A percentile compares a stretch with the other conserved stretches of the same genome.
phyloP scores from a whole-genome alignment of 2,329 filamentous ascomycete species.

The Pseudogymnoascus sp. region DNA sequence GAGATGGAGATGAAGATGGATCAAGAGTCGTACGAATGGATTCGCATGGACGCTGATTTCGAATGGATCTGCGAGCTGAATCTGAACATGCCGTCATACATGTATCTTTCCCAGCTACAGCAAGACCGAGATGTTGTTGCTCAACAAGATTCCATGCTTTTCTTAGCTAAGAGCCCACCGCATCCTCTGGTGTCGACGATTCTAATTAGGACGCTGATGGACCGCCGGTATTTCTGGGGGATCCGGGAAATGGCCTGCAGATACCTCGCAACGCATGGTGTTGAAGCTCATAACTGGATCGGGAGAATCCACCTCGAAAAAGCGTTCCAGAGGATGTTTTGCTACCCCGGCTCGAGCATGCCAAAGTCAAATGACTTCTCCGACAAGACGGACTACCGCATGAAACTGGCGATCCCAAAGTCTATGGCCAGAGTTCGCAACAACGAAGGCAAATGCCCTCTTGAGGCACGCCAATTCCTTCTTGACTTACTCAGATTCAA shows the following conservation, averaged over 20 bases:
- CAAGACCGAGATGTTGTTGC: constrained; percentile 96
- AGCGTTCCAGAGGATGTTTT: constrained; percentile 84
- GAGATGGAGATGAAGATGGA: constrained; percentile 90
- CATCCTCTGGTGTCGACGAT: constrained; percentile 85
- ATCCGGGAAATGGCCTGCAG: constrained; percentile 81
- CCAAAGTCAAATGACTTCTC: constrained; percentile 87
- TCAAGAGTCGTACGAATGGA: constrained; percentile 96
- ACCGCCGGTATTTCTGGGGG: constrained; percentile 86
- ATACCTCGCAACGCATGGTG: constrained; percentile 70
- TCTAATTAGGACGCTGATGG: constrained; percentile 81
- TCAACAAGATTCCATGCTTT: constrained; percentile 70
- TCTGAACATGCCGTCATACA: constrained; percentile 81
- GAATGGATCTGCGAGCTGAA: constrained; percentile 92
- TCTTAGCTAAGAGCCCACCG: constrained; percentile 58
- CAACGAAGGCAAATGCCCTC: constrained; percentile 67
- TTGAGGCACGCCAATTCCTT: constrained; percentile 74
- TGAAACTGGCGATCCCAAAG: constrained; percentile 76
- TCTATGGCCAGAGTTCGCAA: constrained; percentile 76
- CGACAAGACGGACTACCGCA: constrained; percentile 75
- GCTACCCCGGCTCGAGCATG: constrained; percentile 69
- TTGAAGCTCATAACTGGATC: constrained; percentile 64
- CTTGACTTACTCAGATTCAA: constrained; percentile 88
- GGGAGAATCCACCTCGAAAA: constrained; percentile 80
- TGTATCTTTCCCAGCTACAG: constrained; percentile 96
- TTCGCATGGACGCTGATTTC: constrained; percentile 94